Base-by-base conservation (phyloP, 306 rosid species). In the Morella rubra region DNA sequence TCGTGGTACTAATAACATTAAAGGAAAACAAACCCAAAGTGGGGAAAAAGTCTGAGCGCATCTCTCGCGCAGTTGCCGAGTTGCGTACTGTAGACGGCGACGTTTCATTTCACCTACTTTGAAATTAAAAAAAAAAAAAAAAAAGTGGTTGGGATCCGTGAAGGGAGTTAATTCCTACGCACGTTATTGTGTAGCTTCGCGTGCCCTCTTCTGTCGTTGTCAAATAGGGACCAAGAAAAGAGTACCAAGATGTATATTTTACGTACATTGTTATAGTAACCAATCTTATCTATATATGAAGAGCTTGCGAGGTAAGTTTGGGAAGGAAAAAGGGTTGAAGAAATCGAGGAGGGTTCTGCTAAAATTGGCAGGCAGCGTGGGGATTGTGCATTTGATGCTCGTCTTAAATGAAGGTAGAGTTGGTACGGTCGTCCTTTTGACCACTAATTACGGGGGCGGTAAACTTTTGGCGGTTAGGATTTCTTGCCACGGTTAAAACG, bases 131-230 rank as follows among this genome's bases (percentile, higher is more conserved):
- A n/a, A n/a, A n/a, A n/a, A 1, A 32, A 47, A 47, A 47, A 10
- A 10, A 49, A 47, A 73, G 69, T 61, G 82, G 49, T 73, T 32
- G 24, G 50, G 69, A 49, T 46, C 62, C 14, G 67, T 72, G 78
- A 71, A 69, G 70, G 81, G n/a, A 73, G 75, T 76, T 83, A 72
- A 73, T 72, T 80, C 41, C 80, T 81, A 76, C 85, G 80, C 89
- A 67, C 73, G 72, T 74, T 68, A 60, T 69, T 70, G 68, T 77
- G 66, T 74, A 78, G 71, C 78, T 60, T 73, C 79, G 81, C 14
- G 62, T 47, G 73, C 74, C 64, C 27, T 60, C 82, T 62, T 76
- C 18, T 51, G 82, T 78, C 85, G 69, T 81, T 74, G 44, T 81
- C 80, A 46, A 56, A 71, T 51, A 15, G 82, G 74, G 81, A 86